These are phyloP conservation scores for Globisporangium canariense DNA, from an alignment of 352 stramenopile genomes.

Conservation along the genomic window DNA sequence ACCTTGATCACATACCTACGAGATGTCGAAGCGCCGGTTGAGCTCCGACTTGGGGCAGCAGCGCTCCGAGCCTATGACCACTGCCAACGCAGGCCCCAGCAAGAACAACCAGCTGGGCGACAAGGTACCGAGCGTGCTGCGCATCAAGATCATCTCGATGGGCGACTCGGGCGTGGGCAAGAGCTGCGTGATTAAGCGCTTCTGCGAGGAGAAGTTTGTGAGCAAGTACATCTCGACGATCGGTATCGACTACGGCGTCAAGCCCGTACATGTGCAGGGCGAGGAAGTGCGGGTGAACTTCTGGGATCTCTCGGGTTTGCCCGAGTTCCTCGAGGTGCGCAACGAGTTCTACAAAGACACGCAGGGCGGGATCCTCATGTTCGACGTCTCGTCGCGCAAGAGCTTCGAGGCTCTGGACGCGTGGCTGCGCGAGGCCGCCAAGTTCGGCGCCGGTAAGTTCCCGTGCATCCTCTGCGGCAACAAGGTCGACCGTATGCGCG, in stretches of 20 bases:
- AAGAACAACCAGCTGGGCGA: conserved; percentile 27
- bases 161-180: conserved; percentile 89
- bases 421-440: conserved; percentile 87
- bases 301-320: conserved; percentile 90
- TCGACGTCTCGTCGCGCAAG: conserved; percentile 67
- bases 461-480: conserved; percentile 90
- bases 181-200: conserved; percentile 94
- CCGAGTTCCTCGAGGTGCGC: conserved; percentile 93
- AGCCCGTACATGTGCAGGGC: conserved; percentile 74
- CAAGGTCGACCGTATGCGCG: conserved; percentile 82
- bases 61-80: no score
- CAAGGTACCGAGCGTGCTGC: conserved; percentile 40
- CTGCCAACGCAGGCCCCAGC: neutral
- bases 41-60: conserved; percentile 4
- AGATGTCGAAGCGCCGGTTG: conserved; percentile 13
- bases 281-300: conserved; percentile 91
- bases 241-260: conserved; percentile 95
- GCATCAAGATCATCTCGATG: conserved; percentile 95
- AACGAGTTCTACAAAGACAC: conserved; percentile 98
- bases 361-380: conserved; percentile 69
- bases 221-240: conserved; percentile 96
- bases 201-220: conserved; percentile 95
- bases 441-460: conserved; percentile 87
- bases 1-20: neutral
- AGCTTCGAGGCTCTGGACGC: conserved; percentile 84